Base-by-base conservation (phyloP, 768 basidiomycete genomes). In the Mycena epipterygia region DNA sequence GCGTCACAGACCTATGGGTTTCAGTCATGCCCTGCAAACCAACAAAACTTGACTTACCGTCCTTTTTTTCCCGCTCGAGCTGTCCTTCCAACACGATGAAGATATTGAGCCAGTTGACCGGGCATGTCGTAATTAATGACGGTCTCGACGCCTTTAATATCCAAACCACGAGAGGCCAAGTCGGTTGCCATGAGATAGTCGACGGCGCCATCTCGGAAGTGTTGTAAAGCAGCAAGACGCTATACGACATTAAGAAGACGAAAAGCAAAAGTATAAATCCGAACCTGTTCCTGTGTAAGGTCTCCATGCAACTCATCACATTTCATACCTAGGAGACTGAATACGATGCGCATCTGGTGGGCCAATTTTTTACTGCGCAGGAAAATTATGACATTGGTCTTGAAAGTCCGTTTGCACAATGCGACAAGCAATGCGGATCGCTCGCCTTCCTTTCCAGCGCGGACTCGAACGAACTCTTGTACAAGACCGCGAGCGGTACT, bases 121-220 rank as follows among this genome's bases (percentile, higher is more conserved):
- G 98, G 98, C 97, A 99, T 98, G 79, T 99, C 98, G 78, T 97
- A 99, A 81, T 99, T 99, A 79, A 99, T 96, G 71, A 99, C 95
- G 3, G 96, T 96, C 78, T 99, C 95, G 29, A 98, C 92, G 19
- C 97, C 97, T 79, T 97, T 97, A 85, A 99, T 98, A 82, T 99
- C 97, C 32, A 99, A 87, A 81, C 98, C 95, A 69, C 96, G 91
- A 64, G 96, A 94, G 35, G 98, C 98, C 39, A 99, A 84, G 79
- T 99, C 98, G 0, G 98, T 99, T 3, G 97, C 97, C 87, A 99
- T 93, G 12, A 99, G 85, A 80, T 91, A 99, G 79, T 96, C 94
- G n/a, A 94, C 94, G 30, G 87, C 79, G 23, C 95, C 93, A 71
- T 95, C 94, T 67, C 95, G 91, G 84, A 99, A 99, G 58, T 87